Percentiles rank a stretch among this genome's conserved stretches.
Evolutionary conservation across 2,329 filamentous ascomycete species (phyloP).

Genomic region (Fusarium subtropicale): DNA sequence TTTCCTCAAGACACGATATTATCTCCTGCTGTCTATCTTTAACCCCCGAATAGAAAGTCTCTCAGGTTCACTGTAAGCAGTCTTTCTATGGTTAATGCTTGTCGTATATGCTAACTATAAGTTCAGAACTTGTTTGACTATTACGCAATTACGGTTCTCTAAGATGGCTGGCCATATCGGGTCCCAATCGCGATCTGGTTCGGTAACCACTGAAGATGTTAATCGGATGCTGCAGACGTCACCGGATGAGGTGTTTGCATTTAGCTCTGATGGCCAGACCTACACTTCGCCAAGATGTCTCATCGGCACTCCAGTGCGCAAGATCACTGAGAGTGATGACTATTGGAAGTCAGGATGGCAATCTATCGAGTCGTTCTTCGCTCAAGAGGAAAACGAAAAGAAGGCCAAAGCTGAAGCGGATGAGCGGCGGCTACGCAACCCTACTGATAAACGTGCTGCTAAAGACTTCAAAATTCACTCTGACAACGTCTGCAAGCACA

Average conservation of each 20-base stretch:
- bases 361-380: conserved; percentile 48
- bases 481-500: conserved; percentile 51
- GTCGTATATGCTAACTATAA: background rate
- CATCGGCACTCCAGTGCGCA: conserved; percentile 45
- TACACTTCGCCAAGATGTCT: conserved; percentile 46
- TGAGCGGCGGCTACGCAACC: background rate
- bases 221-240: conserved; percentile 28
- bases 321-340: conserved; percentile 44
- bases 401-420: conserved; percentile 31
- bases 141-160: background rate
- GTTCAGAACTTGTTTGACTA: background rate
- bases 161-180: background rate
- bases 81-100: background rate
- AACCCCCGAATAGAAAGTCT: background rate
- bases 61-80: background rate
- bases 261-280: conserved; percentile 39
- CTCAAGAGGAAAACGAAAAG: conserved; percentile 41
- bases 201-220: background rate
- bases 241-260: conserved; percentile 32
- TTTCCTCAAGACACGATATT: background rate
- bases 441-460: conserved; percentile 17
- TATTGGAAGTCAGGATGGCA: conserved; percentile 51
- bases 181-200: background rate
- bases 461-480: conserved; percentile 41
- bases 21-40: background rate